Evolutionary conservation across 306 rosid species (phyloP).

Genomic region (Hippophae rhamnoides): DNA sequence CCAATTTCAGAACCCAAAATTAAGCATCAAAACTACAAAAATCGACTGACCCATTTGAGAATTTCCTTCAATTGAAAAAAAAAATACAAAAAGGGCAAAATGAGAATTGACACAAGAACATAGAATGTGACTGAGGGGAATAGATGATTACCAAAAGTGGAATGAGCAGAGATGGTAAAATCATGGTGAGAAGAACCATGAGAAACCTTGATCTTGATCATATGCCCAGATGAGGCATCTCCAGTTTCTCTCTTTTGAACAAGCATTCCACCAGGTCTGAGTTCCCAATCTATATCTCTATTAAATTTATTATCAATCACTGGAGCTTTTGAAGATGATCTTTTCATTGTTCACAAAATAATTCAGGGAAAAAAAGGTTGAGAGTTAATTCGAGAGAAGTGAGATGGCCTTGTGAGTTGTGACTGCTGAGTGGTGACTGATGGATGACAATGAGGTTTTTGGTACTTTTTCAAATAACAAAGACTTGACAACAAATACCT

Average conservation of each 20-base stretch:
- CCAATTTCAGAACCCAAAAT: no score
- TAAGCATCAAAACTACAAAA: background rate
- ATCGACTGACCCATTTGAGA: background rate
- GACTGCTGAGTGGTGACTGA: slow-evolving; percentile 1
- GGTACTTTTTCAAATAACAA: slow-evolving; percentile 28
- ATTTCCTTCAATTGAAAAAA: background rate
- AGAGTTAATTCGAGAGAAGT: slow-evolving; percentile 22
- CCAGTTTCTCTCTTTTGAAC: slow-evolving; percentile 54
- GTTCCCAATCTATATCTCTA: slow-evolving; percentile 54
- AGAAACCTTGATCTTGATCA: slow-evolving; percentile 56
- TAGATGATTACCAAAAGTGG: slow-evolving; percentile 48
- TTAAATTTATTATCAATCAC: slow-evolving; percentile 17
- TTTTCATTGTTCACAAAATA: slow-evolving; percentile 37
- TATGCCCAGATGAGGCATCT: slow-evolving; percentile 29
- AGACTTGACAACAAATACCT: slow-evolving; percentile 33
- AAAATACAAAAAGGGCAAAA: slow-evolving; percentile 1
- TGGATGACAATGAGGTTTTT: slow-evolving; percentile 25
- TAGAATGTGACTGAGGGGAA: slow-evolving; percentile 7
- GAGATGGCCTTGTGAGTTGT: slow-evolving; percentile 15
- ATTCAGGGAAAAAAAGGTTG: slow-evolving; percentile 20
- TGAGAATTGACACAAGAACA: slow-evolving; percentile 8
- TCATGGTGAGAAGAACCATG: slow-evolving; percentile 48
- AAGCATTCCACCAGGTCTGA: slow-evolving; percentile 71
- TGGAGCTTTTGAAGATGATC: slow-evolving; percentile 29
- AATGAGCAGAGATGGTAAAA: slow-evolving; percentile 36